A percentile compares a stretch with the other conserved stretches of the same genome.
phyloP scores from a whole-genome alignment of 1,284 basidiomycete genomes.

The Microbotryum lychnidis-dioicae region DNA sequence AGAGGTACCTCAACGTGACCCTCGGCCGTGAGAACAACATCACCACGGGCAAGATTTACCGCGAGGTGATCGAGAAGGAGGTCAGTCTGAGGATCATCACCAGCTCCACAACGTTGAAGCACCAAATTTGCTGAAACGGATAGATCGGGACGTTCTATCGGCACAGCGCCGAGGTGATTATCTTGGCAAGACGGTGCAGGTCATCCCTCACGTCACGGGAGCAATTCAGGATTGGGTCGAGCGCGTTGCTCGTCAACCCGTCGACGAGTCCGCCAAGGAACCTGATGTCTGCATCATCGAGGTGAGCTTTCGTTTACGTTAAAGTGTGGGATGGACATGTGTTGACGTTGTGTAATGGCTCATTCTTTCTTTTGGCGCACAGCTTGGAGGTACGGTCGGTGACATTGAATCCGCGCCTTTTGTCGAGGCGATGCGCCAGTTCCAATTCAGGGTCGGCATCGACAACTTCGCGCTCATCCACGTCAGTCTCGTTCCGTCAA shows the following conservation, averaged over 20 bases:
- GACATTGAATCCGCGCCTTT: constrained; percentile 97
- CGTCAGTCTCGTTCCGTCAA: constrained; percentile 94
- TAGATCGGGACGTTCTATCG: background rate
- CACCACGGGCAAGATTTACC: constrained; percentile 96
- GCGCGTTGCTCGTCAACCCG: constrained; percentile 83
- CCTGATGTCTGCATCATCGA: constrained; percentile 98
- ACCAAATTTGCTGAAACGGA: background rate
- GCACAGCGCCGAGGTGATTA: constrained; percentile 84
- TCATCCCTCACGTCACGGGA: constrained; percentile 92
- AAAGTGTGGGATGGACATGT: no score
- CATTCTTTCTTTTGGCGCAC: background rate
- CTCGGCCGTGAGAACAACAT: constrained; percentile 94
- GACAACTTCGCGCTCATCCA: constrained; percentile 97
- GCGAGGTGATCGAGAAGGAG: constrained; percentile 95
- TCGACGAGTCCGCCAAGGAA: constrained; percentile 85
- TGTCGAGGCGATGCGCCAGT: constrained; percentile 97
- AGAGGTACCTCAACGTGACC: constrained; percentile 93
- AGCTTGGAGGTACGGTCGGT: constrained; percentile 93
- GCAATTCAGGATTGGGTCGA: constrained; percentile 99
- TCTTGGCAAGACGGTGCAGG: constrained; percentile 95
- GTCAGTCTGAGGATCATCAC: constrained; percentile 35
- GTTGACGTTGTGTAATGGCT: background rate
- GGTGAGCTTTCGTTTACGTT: constrained; percentile 42
- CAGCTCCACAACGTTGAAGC: background rate
- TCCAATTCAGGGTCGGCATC: constrained; percentile 95